These are phyloP conservation scores for Epichloe uncinata DNA, from an alignment of 2,329 filamentous ascomycete species.

Conservation along the genomic window DNA sequence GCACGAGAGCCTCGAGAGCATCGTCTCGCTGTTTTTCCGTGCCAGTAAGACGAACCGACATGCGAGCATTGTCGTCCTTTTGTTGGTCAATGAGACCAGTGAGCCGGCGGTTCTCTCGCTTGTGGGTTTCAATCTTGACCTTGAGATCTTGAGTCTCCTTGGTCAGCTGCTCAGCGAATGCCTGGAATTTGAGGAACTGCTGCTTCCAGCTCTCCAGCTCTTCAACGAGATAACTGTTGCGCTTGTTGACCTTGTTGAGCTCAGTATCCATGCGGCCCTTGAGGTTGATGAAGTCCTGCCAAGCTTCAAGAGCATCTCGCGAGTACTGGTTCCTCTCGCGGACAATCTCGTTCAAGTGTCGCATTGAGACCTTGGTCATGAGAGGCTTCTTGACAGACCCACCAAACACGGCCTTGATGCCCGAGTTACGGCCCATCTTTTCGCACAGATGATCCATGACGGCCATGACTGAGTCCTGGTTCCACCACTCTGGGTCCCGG, in stretches of 20 bases:
- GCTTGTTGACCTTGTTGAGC: slow-evolving; percentile 89
- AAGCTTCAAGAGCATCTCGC: slow-evolving; percentile 89
- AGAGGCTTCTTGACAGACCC: slow-evolving; percentile 93
- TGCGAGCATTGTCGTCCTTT: slow-evolving; percentile 83
- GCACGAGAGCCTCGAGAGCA: slow-evolving; percentile 86
- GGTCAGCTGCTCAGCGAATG: slow-evolving; percentile 93
- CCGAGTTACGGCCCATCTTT: slow-evolving; percentile 93
- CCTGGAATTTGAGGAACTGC: slow-evolving; percentile 98
- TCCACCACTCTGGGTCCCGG: slow-evolving; percentile 96
- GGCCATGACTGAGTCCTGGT: slow-evolving; percentile 86
- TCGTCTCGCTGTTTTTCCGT: slow-evolving; percentile 99
- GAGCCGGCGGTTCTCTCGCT: slow-evolving; percentile 92
- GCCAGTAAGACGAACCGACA: slow-evolving; percentile 76
- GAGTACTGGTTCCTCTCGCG: slow-evolving; percentile 98
- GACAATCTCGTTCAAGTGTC: slow-evolving; percentile 96
- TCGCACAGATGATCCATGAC: slow-evolving; percentile 99
- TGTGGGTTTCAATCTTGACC: slow-evolving; percentile 96
- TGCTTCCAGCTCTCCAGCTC: slow-evolving; percentile 99
- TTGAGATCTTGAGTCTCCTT: slow-evolving; percentile 99
- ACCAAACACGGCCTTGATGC: slow-evolving; percentile 91
- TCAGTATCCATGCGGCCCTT: slow-evolving; percentile 99
- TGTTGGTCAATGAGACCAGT: slow-evolving; percentile 86
- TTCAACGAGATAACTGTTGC: slow-evolving; percentile 96
- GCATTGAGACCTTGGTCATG: slow-evolving; percentile 99
- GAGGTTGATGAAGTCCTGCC: slow-evolving; percentile 99